Base-by-base conservation (phyloP, 176 grass and related monocot species). In the Lolium perenne region DNA sequence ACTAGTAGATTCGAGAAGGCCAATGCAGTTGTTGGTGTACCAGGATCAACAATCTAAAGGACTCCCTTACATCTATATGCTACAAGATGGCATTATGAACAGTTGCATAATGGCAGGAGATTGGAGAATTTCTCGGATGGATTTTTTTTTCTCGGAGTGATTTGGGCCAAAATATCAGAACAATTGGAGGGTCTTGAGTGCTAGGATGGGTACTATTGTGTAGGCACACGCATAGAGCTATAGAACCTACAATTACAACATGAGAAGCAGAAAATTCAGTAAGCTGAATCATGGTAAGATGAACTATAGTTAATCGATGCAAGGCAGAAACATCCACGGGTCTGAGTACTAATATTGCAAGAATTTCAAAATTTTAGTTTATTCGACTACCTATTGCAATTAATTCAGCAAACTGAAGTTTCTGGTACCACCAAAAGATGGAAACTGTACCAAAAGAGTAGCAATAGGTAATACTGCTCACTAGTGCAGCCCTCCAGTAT, bases 1-100 rank as follows among this genome's bases (percentile, higher is more conserved):
- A 26, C 80, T 57, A 10, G 22, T 8, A 84, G 84, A 57, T 12
- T 18, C 26, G 6, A 25, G 38, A 15, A 12, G 1, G 8, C 25
- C 88, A 91, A 88, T 56, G n/a, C 2, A 13, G 77, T 20, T 12
- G 56, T 57, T 35, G 68, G 20, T 79, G 46, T 74, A 54, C 55
- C 26, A 77, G 11, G 58, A 82, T 68, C 4, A 71, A 35, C 55
- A 38, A 9, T 55, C 53, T 49, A 21, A 80, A 5, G n/a, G n/a
- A 57, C 74, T 55, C 71, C 13, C 10, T 66, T 20, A 74, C 29
- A 73, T 51, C 12, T 59, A 47, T 41, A 48, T 81, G 35, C 26
- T 85, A 17, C 1, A 68, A 50, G 75, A 66, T 66, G 16, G 50
- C 22, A 69, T 53, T 11, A 65, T 29, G 57, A 74, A 57, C 17